Evolutionary conservation across 2,329 filamentous ascomycete genomes (phyloP), one percentile per base, ranked within the genome.

Genomic region (Penicillium capsulatum): DNA sequence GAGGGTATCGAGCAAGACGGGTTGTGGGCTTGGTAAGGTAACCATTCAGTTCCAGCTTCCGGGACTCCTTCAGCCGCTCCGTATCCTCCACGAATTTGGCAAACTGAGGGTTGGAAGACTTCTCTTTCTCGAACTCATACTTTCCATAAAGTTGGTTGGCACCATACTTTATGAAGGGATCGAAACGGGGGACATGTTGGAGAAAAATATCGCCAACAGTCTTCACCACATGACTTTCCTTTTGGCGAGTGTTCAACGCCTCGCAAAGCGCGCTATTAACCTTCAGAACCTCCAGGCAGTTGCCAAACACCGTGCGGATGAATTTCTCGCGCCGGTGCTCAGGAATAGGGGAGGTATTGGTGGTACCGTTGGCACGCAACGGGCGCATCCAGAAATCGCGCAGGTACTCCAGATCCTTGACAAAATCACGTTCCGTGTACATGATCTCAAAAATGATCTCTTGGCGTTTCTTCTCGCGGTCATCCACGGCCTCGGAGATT

Each of bases 301-400:
- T 97, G 54, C 85, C 89, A 66, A 98, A 98, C 28, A 98, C 94
- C 1, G 84, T 94, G 54, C 86, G 82, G 42, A 98, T 91, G 48
- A 95, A 94, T 58, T 85, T 86, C 51, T 96, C 91, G 45, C 89
- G 81, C 42, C 87, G 81, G 44, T 87, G 81, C 50, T 92, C 81
- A 4, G 92, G 91, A 48, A 98, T 94, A 0, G 90, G 91, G 3
- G 91, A 96, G 11, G 77, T 76, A 47, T 62, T 72, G 8, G 68
- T 65, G 13, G 76, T 75, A 40, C 77, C 77, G 13, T 84, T 82
- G 17, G 84, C 86, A 34, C 89, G 81, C 41, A 98, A 70, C 7
- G 92, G 92, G 53, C 92, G 79, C 70, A 98, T 95, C 92, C 92
- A 98, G 73, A 97, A 98, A 70, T 98, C 92, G 46, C 92, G 81